Percentiles rank a stretch among this genome's conserved stretches.
Conservation (phyloP, 2,329 filamentous ascomycete genomes). For the Colletotrichum spaethianum region DNA sequence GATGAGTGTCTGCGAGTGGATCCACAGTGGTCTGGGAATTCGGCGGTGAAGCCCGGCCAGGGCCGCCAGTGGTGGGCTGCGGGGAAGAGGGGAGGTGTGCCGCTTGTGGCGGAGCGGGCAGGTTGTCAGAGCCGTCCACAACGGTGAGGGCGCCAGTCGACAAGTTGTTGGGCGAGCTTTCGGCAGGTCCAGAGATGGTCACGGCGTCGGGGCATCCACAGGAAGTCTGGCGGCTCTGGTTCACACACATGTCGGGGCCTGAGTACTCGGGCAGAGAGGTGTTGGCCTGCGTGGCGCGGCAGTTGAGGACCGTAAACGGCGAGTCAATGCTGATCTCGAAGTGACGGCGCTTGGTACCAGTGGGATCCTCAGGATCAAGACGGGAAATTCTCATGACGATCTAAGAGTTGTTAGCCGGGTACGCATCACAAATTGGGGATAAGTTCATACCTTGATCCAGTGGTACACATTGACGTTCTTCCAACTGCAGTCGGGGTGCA, state of each 20-base stretch:
- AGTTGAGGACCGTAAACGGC: constrained; percentile 93
- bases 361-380: constrained; percentile 82
- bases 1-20: constrained; percentile 47
- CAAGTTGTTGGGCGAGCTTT: constrained; percentile 74
- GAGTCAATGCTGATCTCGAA: constrained; percentile 98
- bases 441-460: constrained; percentile 86
- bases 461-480: constrained; percentile 95
- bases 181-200: constrained; percentile 76
- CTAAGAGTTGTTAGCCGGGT: constrained; percentile 57
- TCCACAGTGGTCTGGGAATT: constrained; percentile 30
- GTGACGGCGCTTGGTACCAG: constrained; percentile 81
- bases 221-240: constrained; percentile 61
- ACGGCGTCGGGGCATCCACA: constrained; percentile 70
- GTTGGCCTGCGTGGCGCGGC: constrained; percentile 92
- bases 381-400: constrained; percentile 94
- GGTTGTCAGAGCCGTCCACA: constrained; percentile 52
- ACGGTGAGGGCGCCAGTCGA: constrained; percentile 65
- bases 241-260: constrained; percentile 59
- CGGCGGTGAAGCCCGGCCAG: constrained; percentile 25
- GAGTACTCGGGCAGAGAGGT: constrained; percentile 86
- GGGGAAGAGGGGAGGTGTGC: constrained; percentile 61
- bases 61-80: constrained; percentile 42
- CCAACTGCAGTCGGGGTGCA: constrained; percentile 94
- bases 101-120: constrained; percentile 67
- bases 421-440: neutral